Evolutionary conservation across 495 filamentous ascomycete genomes (phyloP).

Genomic region (Cairneyella variabilis): DNA sequence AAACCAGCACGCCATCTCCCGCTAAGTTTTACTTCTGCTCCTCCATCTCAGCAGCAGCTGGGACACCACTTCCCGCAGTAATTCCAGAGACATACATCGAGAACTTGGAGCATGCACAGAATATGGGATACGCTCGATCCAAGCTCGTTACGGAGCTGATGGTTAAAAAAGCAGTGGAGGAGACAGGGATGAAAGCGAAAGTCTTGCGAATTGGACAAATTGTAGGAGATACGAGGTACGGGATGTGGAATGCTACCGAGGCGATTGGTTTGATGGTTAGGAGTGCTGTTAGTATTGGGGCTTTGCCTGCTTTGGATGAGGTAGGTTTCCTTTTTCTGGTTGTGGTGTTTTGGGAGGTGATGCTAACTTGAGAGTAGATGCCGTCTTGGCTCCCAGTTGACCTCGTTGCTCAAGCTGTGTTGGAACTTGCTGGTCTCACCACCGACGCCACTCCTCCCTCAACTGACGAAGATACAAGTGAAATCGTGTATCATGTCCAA

Average conservation of each 20-base stretch:
- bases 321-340: conserved; percentile 11
- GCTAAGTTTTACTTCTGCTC: conserved; percentile 49
- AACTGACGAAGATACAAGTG: conserved; percentile 3
- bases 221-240: conserved; percentile 46
- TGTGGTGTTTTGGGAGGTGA: not conserved
- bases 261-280: conserved; percentile 58
- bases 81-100: conserved; percentile 40
- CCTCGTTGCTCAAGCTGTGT: conserved; percentile 41
- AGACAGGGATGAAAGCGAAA: conserved; percentile 32
- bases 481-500: conserved; percentile 38
- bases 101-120: conserved; percentile 40
- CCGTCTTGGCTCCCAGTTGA: conserved; percentile 54
- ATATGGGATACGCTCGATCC: conserved; percentile 57
- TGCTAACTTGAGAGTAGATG: not conserved
- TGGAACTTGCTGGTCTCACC: conserved; percentile 28
- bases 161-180: conserved; percentile 30
- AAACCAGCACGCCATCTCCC: conserved; percentile 35
- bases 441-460: not conserved
- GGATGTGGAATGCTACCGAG: conserved; percentile 61
- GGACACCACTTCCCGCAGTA: conserved; percentile 28
- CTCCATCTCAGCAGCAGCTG: conserved; percentile 44
- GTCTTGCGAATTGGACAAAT: conserved; percentile 59
- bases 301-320: conserved; percentile 47
- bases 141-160: conserved; percentile 60
- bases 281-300: conserved; percentile 40